Base-by-base conservation (phyloP, 108 stramenopile genomes). In the Pseudonitzschia multiseries region DNA sequence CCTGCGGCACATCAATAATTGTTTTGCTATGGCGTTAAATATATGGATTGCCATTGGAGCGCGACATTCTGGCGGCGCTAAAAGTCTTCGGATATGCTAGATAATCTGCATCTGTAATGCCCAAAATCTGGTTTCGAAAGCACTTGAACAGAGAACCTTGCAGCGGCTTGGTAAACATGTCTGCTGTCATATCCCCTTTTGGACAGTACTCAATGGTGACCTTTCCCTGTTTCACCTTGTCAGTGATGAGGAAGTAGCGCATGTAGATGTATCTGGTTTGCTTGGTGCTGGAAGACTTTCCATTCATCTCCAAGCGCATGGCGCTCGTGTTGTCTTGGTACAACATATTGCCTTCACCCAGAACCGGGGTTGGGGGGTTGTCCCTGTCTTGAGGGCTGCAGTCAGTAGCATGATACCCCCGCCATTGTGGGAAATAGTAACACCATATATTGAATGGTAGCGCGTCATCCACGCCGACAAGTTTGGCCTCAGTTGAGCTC, bases 151-250 rank as follows among this genome's bases (percentile, higher is more conserved):
- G 41, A 12, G 33, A 40, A 9, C 63, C 63, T 18, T 40, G 31
- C 0, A 65, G 62, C 0, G 87, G 87, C 69, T 84, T 87, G 6
- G 84, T 83, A 41, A 76, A 72, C 44, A 71, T 68, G 40, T 87
- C 36, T 36, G 36, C 36, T 5, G 6, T 36, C 36, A 36, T 36
- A 6, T 36, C 36, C 36, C 36, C 36, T 1, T 80, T 83, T 17
- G 80, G 80, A 46, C 81, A 83, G 70, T 83, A 64, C 27, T 75
- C 44, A 8, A 88, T 54, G 8, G 10, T n/a, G 2, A 85, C 17
- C 15, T 77, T 78, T 0, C 75, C 80, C 1, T 50, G 32, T 14
- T 72, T 22, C 0, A 83, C 44, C 33, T 68, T 48, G 61, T 87
- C 83, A 1, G 54, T 82, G 24, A 82, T 57, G 22, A 73, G 83